Base-by-base conservation (phyloP, 2,329 filamentous ascomycete species). In the Aspergillus carbonarius region DNA sequence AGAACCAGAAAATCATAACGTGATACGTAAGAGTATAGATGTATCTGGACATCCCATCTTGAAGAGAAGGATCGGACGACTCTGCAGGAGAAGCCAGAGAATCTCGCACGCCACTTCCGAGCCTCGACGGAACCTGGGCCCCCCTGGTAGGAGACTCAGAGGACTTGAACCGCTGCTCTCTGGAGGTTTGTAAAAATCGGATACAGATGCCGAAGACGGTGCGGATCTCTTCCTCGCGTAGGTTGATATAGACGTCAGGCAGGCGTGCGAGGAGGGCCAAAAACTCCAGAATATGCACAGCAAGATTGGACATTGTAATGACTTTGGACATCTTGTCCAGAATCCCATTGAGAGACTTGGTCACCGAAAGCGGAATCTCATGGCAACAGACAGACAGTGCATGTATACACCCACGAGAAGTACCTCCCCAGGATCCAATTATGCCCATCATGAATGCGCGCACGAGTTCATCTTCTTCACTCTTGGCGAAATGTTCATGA, bases 161-260 rank as follows among this genome's bases (percentile, higher is more conserved):
- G 7, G 68, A 60, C 54, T 69, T 76, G 57, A 74, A 71, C 17
- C 76, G 72, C 53, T 76, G 72, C 58, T 93, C 91, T 63, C 92
- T 83, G 0, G 93, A 91, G 60, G 93, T 93, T 67, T 98, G 91
- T 39, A 99, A 81, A 72, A 97, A 98, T 54, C 92, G 88, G 73
- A 96, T 92, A 70, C 92, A 97, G 48, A 99, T 96, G 9, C 91
- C 95, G 72, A 99, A 98, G 1, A 98, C 91, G 55, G 91, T 92
- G 62, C 91, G 90, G 74, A 93, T 97, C 69, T 98, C 93, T 42
- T 96, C 92, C 66, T 96, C 89, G 53, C 91, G 85, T 72, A 97
- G 91, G 70, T 96, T 96, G 70, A 91, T 87, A 70, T 93, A 96
- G 1, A 97, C 83, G 60, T 91, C 85, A 9, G 91, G 91, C 58